These are phyloP conservation scores for Vicia sativa DNA, from an alignment of 306 rosid species.

Conservation along the genomic window DNA sequence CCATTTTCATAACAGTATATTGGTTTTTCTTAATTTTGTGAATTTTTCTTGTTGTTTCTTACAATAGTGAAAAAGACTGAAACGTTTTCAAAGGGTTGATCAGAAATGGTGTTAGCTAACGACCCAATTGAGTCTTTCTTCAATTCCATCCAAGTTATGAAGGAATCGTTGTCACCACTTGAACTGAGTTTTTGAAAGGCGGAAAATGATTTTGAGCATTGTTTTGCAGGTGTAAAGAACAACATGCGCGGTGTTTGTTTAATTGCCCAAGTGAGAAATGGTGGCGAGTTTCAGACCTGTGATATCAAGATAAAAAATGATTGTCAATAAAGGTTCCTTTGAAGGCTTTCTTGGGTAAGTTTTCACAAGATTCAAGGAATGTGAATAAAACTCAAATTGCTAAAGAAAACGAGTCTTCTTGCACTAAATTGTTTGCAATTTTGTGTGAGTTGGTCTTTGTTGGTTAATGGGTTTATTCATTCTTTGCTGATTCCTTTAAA, in stretches of 20 bases:
- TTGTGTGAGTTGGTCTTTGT: constrained; percentile 77
- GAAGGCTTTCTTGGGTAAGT: constrained; percentile 70
- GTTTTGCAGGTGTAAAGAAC: constrained; percentile 66
- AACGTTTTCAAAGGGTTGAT: constrained; percentile 44
- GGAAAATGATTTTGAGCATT: constrained; percentile 81
- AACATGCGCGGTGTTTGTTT: constrained; percentile 52
- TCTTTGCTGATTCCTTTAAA: constrained; percentile 83
- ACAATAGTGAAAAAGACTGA: constrained; percentile 18
- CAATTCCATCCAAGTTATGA: constrained; percentile 83
- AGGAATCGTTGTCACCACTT: constrained; percentile 76
- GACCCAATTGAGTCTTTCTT: no score
- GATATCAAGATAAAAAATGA: constrained; percentile 63
- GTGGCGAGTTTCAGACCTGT: constrained; percentile 63
- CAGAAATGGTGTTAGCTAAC: no score
- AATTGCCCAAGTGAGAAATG: constrained; percentile 53
- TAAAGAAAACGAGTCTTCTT: constrained; percentile 68
- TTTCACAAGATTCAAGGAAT: constrained; percentile 57
- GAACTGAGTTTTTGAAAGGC: constrained; percentile 79
- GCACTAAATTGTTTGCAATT: constrained; percentile 79
- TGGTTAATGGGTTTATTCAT: constrained; percentile 73
- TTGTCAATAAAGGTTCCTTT: constrained; percentile 65
- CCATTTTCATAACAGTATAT: constrained; percentile 40
- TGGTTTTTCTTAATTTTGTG: background rate
- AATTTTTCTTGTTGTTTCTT: constrained; percentile 22
- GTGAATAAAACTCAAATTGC: constrained; percentile 49